Evolutionary conservation across 1,139 yeast species (phyloP), one percentile per base, ranked within the genome.

Genomic region (Saccharomyces pastorianus): DNA sequence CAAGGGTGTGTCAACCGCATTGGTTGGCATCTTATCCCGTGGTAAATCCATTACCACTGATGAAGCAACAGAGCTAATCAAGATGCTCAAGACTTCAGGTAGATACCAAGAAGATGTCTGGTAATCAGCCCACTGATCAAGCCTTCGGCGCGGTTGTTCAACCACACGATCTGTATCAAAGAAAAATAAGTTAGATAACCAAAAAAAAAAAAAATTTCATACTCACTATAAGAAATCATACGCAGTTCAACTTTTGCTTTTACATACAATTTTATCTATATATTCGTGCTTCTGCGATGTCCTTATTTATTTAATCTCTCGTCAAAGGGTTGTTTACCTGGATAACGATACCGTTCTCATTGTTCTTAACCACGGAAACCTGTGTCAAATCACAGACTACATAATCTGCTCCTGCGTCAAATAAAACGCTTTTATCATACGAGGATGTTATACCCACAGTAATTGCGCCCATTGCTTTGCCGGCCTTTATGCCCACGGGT

Each of bases 51-150:
- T 90, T 51, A 64, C 84, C 7, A 78, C 77, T 55, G 85, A 80
- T 51, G 83, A 82, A 63, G 97, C 96, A 20, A 80, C 82, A 57
- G 95, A 86, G 58, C 76, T 87, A 70, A 78, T 89, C 58, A 87
- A 90, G 74, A 81, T 85, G 63, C 80, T 87, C 76, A 88, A 88
- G 71, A 83, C 88, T 32, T 86, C 86, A 66, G 93, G 93, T 69
- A 82, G 87, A 72, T 91, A 89, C 71, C 99, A 91, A 75, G 99
- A 93, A 75, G 99, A 93, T 77, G 96, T 93, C 27, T 93, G 99
- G 98, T 91, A 74, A 68, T 13, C 44, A 38, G 14, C 9, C 17
- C 20, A 9, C 26, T 25, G 8, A 31, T 28, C 27, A 14, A 23
- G n/a, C 25, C 23, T 29, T 13, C 9, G 20, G 50, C 38, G 20